Percentiles rank a stretch among this genome's conserved stretches.
phyloP scores from a whole-genome alignment of 345 rosid genomes.

The Populus tremula region DNA sequence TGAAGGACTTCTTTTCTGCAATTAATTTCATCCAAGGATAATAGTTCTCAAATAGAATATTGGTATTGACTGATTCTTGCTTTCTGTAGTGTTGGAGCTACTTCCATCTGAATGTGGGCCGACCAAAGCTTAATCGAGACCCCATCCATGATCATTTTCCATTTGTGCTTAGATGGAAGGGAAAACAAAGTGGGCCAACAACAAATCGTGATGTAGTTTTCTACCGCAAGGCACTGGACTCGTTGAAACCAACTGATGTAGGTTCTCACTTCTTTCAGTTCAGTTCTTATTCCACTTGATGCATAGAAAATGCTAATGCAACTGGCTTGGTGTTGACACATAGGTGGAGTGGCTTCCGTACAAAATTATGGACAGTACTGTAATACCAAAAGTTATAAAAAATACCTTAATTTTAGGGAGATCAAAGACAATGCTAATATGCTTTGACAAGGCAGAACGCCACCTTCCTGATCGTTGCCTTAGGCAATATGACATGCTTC shows the following conservation, averaged over 20 bases:
- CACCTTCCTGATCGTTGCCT: constrained; percentile 96
- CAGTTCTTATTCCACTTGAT: neutral
- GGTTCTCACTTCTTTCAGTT: constrained; percentile 17
- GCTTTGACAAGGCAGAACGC: constrained; percentile 98
- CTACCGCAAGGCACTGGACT: constrained; percentile 79
- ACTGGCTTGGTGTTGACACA: neutral
- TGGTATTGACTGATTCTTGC: constrained; percentile 17
- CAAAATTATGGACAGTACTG: constrained; percentile 58
- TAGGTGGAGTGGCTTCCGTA: constrained; percentile 97
- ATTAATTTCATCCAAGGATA: neutral
- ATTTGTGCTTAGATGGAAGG: constrained; percentile 86
- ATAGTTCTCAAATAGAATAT: neutral
- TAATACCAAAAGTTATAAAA: constrained; percentile 63
- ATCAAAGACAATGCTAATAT: constrained; percentile 89
- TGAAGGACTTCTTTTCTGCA: neutral
- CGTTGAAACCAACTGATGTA: constrained; percentile 74
- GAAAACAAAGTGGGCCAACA: constrained; percentile 92
- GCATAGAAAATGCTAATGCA: neutral
- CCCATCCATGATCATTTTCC: constrained; percentile 84
- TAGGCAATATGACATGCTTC: constrained; percentile 74
- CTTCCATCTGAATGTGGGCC: constrained; percentile 79
- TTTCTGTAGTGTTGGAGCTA: constrained; percentile 87
- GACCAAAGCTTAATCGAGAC: constrained; percentile 84
- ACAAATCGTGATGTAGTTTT: constrained; percentile 84
- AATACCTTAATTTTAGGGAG: constrained; percentile 67